Conservation (phyloP, 345 rosid species). For the Corymbia maculata region DNA sequence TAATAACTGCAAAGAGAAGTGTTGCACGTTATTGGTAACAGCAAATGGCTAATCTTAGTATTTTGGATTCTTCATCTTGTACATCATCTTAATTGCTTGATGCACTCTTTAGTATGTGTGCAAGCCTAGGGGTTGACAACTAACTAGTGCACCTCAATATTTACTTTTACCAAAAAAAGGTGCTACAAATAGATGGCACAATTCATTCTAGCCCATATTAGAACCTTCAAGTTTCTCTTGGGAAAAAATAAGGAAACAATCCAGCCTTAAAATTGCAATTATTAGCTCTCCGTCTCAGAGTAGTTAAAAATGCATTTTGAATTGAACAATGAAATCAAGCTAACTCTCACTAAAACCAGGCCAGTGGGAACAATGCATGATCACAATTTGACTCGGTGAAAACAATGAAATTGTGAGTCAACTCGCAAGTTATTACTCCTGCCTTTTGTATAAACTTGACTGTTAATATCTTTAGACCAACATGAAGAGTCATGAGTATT, state of each 20-base stretch:
- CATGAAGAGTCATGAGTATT: background rate
- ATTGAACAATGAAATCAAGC: background rate
- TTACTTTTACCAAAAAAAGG: background rate
- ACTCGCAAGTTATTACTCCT: background rate
- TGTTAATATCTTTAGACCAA: background rate
- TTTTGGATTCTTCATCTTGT: background rate
- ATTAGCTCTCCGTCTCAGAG: background rate
- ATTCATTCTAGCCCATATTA: background rate
- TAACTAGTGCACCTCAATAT: background rate
- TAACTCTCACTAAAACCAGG: background rate
- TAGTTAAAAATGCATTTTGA: background rate
- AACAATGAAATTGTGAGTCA: background rate
- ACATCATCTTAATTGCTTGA: background rate
- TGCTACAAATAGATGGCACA: background rate
- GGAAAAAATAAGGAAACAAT: background rate
- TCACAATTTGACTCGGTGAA: background rate
- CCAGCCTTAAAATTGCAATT: background rate
- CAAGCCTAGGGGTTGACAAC: background rate
- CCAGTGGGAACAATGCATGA: background rate
- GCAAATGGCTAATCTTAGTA: background rate
- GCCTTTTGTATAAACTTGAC: background rate
- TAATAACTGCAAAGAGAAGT: background rate
- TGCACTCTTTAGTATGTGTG: background rate
- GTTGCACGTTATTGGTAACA: background rate
- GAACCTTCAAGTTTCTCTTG: background rate